Evolutionary conservation across 169 alveolate species (phyloP), one percentile per base, ranked within the genome.

Genomic region (Plasmodium cynomolgi): DNA sequence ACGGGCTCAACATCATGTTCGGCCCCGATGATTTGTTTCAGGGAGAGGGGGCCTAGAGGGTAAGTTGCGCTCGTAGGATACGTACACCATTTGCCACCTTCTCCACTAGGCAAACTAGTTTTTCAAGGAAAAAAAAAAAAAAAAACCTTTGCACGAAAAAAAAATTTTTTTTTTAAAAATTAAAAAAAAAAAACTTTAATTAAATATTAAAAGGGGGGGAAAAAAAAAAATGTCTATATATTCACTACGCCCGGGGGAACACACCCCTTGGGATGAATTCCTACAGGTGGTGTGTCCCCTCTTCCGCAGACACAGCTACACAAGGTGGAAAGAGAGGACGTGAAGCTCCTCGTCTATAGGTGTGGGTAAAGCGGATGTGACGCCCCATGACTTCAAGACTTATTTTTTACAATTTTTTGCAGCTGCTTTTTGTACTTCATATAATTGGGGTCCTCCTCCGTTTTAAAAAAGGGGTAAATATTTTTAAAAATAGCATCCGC

Each of bases 1-100:
- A 94, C 80, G 97, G 97, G n/a, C 75, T 96, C 88, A 94, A 95
- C 47, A 93, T 95, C 23, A 96, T 96, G 97, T 90, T 90, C 50
- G 86, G 86, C 26, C 94, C 94, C 29, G 94, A 90, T 80, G 94
- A 90, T 29, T 80, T 90, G 83, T 90, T 56, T 90, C 91, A 81
- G 34, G 50, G 41, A 15, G 37, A 29, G 47, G 58, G 34, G 13
- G 39, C 5, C 8, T 85, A 85, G 62, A 23, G 9, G 62, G 62
- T 1, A 68, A 29, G 34, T 68, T 23, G 37, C 0, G 31, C 34
- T 23, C 39, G n/a, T 29, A 5, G n/a, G 77, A 26, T 13, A 8
- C n/a, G 77, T 33, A 9, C 20, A 15, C 62, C 26, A 50, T 1
- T 68, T 68, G 77, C 3, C 37, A 3, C 37, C 15, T n/a, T 26